Conservation (phyloP, 345 rosid genomes). For the rapeseed (Brassica napus) region Da-Ae NC_063447.1:58325001-58325500, state of each 20-base stretch:
- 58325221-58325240: slow-evolving; percentile 1
- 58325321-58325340: too few species aligned
- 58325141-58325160: slow-evolving; percentile 30
- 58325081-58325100: slow-evolving; percentile 15
- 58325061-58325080: slow-evolving; percentile 33
- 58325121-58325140: slow-evolving; percentile 29
- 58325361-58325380: slow-evolving; percentile 36
- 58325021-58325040: background rate
- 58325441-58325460: slow-evolving; percentile 23
- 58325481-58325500: slow-evolving; percentile 7
- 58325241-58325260: slow-evolving; percentile 3
- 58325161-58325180: slow-evolving; percentile 27
- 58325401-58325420: slow-evolving; percentile 44
- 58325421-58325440: slow-evolving; percentile 39
- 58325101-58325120: slow-evolving; percentile 10
- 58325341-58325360: slow-evolving; percentile 25
- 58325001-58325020: background rate
- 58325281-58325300: slow-evolving; percentile 16
- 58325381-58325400: slow-evolving; percentile 40
- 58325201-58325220: background rate
- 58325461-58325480: slow-evolving; percentile 36
- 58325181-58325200: slow-evolving; percentile 3
- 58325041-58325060: slow-evolving; percentile 6
- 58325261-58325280: slow-evolving; percentile 36
- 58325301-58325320: background rate